A percentile compares a stretch with the other conserved stretches of the same genome.
These are phyloP conservation scores for Linnemannia zychae DNA, from an alignment of 192 early-diverging fungal species.

Conservation along the genomic window DNA sequence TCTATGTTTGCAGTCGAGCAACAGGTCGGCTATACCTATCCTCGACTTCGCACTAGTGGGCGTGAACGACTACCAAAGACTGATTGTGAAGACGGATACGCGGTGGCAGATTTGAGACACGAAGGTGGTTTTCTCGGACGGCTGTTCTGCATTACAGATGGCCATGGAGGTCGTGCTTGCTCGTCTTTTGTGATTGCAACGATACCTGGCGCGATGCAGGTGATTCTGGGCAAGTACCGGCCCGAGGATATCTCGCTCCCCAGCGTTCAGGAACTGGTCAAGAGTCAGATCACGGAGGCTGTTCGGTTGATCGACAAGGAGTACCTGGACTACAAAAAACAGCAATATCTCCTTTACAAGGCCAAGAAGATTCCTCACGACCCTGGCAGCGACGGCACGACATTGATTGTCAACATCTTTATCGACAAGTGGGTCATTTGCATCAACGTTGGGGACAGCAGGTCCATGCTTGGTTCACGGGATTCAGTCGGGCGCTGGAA, in stretches of 20 bases:
- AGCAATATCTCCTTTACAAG: constrained; percentile 54
- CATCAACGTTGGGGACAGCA: constrained; percentile 70
- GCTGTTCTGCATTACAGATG: constrained; percentile 69
- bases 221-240: constrained; percentile 57
- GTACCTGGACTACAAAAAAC: constrained; percentile 66
- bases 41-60: constrained; percentile 61
- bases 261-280: constrained; percentile 57
- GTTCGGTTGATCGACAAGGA: constrained; percentile 63
- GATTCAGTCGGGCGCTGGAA: constrained; percentile 61
- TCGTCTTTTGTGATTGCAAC: constrained; percentile 65
- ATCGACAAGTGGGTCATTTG: constrained; percentile 69
- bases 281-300: constrained; percentile 59
- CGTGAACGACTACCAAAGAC: constrained; percentile 63
- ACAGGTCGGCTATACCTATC: constrained; percentile 69
- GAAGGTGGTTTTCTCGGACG: constrained; percentile 57
- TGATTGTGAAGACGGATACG: constrained; percentile 68
- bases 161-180: constrained; percentile 70
- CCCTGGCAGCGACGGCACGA: constrained; percentile 67
- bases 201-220: constrained; percentile 61
- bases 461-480: constrained; percentile 58
- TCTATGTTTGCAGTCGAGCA: constrained; percentile 67
- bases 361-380: constrained; percentile 47
- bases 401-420: constrained; percentile 65
- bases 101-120: constrained; percentile 61
- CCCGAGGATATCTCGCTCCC: constrained; percentile 45